Base-by-base conservation (phyloP, 1,139 yeast genomes). In the Arxiozyma telluris region DNA sequence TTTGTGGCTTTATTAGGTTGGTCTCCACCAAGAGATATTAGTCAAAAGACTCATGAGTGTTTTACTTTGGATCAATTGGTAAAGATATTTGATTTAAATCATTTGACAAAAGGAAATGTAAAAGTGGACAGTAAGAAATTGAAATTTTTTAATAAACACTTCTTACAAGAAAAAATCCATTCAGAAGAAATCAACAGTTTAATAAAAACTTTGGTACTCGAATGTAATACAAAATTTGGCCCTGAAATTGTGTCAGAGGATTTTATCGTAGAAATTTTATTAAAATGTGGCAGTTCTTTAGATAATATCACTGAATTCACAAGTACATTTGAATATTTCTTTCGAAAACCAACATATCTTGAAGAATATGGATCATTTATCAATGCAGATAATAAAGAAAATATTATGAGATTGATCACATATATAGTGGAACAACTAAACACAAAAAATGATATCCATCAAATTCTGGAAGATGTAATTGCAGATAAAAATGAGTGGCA, bases 1-100 rank as follows among this genome's bases (percentile, higher is more conserved):
- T 93, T 89, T 68, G 86, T 86, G 47, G 96, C 94, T 0, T 75
- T 93, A 54, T 87, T 89, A 70, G 99, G 99, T 0, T 93, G 98
- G 98, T 79, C 96, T 1, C 94, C 96, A 3, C 81, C 82, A 17
- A 73, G 89, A 60, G 74, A 73, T 41, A 60, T 64, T 18, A 75
- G 78, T 18, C 81, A 84, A 3, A 75, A 76, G 45, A 75, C 79
- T 25, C 79, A 80, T 54, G 98, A 93, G 61, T 75, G 84, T 5
- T 78, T 83, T 73, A 64, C 74, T 0, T 64, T 88, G 61, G 62
- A 73, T 1, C 81, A 85, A 44, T 71, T 90, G 53, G 78, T 76
- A 15, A 60, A 73, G 25, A 57, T 64, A 2, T 76, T 77, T 65
- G 61, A 67, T 52, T 79, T 87, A 57, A 82, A 82, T 56, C 83